These are phyloP conservation scores for Metschnikowia baotianmanensis DNA, from an alignment of 805 yeast genomes.

Conservation along the genomic window DNA sequence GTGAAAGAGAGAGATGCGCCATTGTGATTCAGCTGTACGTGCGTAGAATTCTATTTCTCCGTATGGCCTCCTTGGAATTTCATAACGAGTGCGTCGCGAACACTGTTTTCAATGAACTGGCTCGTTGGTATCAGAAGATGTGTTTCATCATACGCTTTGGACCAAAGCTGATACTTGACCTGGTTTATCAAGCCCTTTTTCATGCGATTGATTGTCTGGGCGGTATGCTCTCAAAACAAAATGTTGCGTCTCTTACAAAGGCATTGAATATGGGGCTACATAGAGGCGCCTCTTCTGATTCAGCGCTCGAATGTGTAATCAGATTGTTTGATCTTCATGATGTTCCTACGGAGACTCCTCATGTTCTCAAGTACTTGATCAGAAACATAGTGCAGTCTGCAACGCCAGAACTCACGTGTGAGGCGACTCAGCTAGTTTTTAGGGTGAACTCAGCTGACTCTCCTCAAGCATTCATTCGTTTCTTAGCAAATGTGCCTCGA, in stretches of 20 bases:
- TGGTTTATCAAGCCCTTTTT: neutral
- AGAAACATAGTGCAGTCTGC: neutral
- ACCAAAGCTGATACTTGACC: neutral
- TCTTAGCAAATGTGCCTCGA: slow-evolving; percentile 6
- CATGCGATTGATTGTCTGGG: neutral
- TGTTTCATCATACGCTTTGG: slow-evolving; percentile 19
- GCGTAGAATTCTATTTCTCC: slow-evolving; percentile 38
- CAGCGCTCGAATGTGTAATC: slow-evolving; percentile 7
- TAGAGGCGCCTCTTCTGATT: neutral
- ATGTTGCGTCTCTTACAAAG: slow-evolving; percentile 8
- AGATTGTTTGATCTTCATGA: slow-evolving; percentile 1
- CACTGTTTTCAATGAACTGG: slow-evolving; percentile 9
- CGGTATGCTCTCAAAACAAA: neutral
- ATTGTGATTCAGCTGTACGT: slow-evolving; percentile 48
- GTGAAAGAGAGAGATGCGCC: slow-evolving; percentile 51
- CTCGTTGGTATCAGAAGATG: slow-evolving; percentile 23
- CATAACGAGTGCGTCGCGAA: slow-evolving; percentile 18
- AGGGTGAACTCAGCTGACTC: slow-evolving; percentile 6
- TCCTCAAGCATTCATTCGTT: slow-evolving; percentile 2
- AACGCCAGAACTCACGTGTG: neutral
- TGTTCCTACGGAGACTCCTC: neutral
- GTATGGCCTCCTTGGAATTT: slow-evolving; percentile 22
- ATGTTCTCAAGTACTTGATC: slow-evolving; percentile 1
- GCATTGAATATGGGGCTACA: slow-evolving; percentile 5
- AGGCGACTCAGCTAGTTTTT: slow-evolving; percentile 5